Evolutionary conservation across 169 alveolate genomes (phyloP), one percentile per base, ranked within the genome.

Genomic region (Cryptosporidium tyzzeri): DNA sequence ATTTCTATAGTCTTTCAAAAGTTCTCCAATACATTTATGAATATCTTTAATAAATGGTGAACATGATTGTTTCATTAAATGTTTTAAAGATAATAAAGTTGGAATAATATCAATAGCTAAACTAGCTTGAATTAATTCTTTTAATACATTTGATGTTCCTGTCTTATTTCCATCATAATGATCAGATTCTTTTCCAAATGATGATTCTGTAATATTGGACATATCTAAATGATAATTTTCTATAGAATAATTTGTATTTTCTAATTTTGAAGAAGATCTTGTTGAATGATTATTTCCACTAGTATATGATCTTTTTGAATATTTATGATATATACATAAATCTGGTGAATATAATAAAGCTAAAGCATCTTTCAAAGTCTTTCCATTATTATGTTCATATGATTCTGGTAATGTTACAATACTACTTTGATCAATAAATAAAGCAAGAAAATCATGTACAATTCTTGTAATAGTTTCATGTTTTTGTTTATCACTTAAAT

Each of bases 11-110:
- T 80, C 89, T n/a, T 80, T 80, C 44, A 80, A 41, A 45, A 80
- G 59, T 44, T 80, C 80, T 14, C 89, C 89, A 65, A 80, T 80
- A 80, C 89, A 80, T 80, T 80, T 80, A 23, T 80, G 89, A 31
- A 80, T 23, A 65, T 80, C 89, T 33, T 80, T 80, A n/a, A 80
- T 80, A 65, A 80, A 80, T 21, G 75, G 75, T 10, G 89, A 80
- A 33, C 89, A 80, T 2, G 89, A 80, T 44, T 80, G 74, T 23
- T 80, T 80, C 89, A 80, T 80, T 62, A 80, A 33, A 23, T 80
- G 89, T 44, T 80, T 80, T 5, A 80, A n/a, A 26, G 89, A 80
- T 62, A 80, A 41, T 50, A 80, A 18, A 1, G 89, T 80, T 12
- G 89, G 89, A 37, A 80, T 62, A 59, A 80, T 80, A 44, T 80